Conservation (phyloP, 1,139 yeast species). For the Geotrichum citri-aurantii region DNA sequence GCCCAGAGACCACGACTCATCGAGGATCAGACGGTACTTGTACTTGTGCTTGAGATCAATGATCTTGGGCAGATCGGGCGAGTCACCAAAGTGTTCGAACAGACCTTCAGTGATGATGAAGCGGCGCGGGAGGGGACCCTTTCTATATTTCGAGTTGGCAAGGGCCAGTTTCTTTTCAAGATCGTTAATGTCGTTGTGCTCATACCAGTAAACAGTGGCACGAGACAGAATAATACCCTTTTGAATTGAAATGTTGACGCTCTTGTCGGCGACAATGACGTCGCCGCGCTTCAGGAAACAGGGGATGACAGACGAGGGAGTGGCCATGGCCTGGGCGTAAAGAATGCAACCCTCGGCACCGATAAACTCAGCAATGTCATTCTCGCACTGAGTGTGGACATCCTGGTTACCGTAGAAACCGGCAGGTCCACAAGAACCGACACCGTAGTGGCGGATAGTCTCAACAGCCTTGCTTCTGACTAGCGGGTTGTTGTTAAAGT, state of each 20-base stretch:
- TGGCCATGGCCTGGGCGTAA: slow-evolving; percentile 89
- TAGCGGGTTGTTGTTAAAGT: slow-evolving; percentile 51
- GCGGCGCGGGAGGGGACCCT: slow-evolving; percentile 74
- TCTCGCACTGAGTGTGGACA: slow-evolving; percentile 76
- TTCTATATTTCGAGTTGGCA: slow-evolving; percentile 48
- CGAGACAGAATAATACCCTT: slow-evolving; percentile 85
- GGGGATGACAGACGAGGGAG: slow-evolving; percentile 94
- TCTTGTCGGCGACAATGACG: slow-evolving; percentile 79
- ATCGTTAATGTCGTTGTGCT: slow-evolving; percentile 84
- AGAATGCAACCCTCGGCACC: slow-evolving; percentile 74
- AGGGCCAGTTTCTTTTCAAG: slow-evolving; percentile 62
- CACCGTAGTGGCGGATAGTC: slow-evolving; percentile 70
- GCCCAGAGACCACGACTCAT: slow-evolving; percentile 84
- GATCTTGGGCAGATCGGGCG: slow-evolving; percentile 64
- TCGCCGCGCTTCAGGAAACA: slow-evolving; percentile 96
- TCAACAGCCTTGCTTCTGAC: slow-evolving; percentile 53
- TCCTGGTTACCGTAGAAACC: slow-evolving; percentile 96
- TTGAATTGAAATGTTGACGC: slow-evolving; percentile 71
- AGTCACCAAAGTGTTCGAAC: slow-evolving; percentile 76
- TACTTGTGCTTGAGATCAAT: slow-evolving; percentile 71
- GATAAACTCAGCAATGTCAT: slow-evolving; percentile 65
- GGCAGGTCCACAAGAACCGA: slow-evolving; percentile 98
- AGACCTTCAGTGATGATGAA: slow-evolving; percentile 88
- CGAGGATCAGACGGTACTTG: slow-evolving; percentile 80
- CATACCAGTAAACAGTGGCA: slow-evolving; percentile 69